phyloP scores from a whole-genome alignment of 139 green algal species.

The Yamagishiella unicocca region DNA sequence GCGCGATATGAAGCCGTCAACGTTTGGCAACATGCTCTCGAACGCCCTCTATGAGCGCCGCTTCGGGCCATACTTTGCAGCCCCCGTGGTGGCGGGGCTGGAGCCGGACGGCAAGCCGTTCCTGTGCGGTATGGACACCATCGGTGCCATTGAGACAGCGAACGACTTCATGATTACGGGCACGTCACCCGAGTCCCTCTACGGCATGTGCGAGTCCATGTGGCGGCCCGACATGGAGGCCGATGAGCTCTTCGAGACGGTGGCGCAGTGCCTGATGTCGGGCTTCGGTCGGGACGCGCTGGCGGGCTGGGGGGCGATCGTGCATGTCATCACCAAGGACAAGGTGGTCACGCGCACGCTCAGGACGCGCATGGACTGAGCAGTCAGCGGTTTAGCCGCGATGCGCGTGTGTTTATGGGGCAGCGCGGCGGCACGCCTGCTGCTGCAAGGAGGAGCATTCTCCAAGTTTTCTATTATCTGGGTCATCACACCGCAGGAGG shows the following conservation, averaged over 20 bases:
- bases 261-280: constrained; percentile 91
- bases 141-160: constrained; percentile 94
- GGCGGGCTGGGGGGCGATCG: constrained; percentile 94
- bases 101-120: constrained; percentile 92
- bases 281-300: constrained; percentile 95
- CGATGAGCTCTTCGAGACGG: constrained; percentile 98
- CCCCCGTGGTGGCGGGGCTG: constrained; percentile 96
- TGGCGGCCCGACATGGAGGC: constrained; percentile 91
- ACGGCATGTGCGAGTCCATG: constrained; percentile 97
- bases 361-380: constrained; percentile 93
- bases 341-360: constrained; percentile 86
- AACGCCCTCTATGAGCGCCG: constrained; percentile 96
- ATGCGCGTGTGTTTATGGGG: too few relatives aligned
- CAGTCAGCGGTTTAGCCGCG: not conserved
- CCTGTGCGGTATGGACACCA: constrained; percentile 96
- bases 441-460: too few relatives aligned
- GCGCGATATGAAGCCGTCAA: constrained; percentile 94
- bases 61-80: constrained; percentile 96
- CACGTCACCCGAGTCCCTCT: constrained; percentile 93
- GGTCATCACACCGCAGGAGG: too few relatives aligned
- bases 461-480: too few relatives aligned
- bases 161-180: constrained; percentile 98
- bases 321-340: constrained; percentile 96
- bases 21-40: constrained; percentile 94
- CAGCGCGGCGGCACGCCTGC: too few relatives aligned